Evolutionary conservation across 768 basidiomycete species (phyloP).

Genomic region (Harrya chromipes): DNA sequence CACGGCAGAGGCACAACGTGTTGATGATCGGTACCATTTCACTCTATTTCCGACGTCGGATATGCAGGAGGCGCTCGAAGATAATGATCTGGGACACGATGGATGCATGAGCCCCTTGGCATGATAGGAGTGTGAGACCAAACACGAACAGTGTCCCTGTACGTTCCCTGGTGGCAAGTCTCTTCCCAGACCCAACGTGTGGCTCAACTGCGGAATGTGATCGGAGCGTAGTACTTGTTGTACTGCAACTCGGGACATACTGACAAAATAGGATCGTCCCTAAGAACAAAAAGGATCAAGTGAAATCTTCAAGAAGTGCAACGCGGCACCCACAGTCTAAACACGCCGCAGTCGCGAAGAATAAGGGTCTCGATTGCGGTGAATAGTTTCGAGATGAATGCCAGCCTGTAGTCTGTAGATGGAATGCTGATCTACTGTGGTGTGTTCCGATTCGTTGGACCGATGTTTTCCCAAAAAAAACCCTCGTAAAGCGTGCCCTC

Average conservation of each 20-base stretch:
- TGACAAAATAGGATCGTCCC: conserved; percentile 48
- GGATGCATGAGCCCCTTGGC: too few relatives aligned
- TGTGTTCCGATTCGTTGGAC: conserved; percentile 41
- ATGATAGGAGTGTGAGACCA: too few relatives aligned
- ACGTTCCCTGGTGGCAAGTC: conserved; percentile 37
- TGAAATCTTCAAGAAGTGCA: not conserved
- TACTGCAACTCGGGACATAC: conserved; percentile 23
- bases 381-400: conserved; percentile 52
- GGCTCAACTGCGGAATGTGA: conserved; percentile 42
- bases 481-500: conserved; percentile 43
- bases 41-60: too few relatives aligned
- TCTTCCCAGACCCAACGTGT: conserved; percentile 33
- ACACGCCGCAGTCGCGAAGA: conserved; percentile 42
- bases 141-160: conserved; percentile 34
- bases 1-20: too few relatives aligned
- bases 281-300: not conserved
- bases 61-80: too few relatives aligned
- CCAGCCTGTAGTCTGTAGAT: conserved; percentile 53
- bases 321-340: conserved; percentile 33
- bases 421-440: conserved; percentile 38
- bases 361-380: conserved; percentile 47
- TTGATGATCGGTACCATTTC: too few relatives aligned
- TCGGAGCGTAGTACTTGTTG: conserved; percentile 23
- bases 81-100: too few relatives aligned
- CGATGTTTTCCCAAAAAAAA: conserved; percentile 41